Conservation (phyloP, 108 stramenopile genomes). For the Cylindrotheca fusiformis region DNA sequence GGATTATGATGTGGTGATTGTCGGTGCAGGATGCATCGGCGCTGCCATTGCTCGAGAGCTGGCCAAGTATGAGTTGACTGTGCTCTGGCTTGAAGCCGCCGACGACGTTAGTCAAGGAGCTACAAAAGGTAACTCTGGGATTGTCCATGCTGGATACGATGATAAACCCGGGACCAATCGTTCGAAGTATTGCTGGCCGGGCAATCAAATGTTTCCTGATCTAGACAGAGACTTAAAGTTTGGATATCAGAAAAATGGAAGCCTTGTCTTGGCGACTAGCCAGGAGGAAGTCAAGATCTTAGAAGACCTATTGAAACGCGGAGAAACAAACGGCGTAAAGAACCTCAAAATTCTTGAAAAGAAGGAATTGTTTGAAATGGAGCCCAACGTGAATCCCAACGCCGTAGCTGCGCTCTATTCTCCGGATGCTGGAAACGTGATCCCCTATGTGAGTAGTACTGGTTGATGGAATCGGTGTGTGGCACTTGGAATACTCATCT, state of each 20-base stretch:
- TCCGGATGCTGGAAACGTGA: slow-evolving; percentile 83
- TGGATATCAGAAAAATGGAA: slow-evolving; percentile 82
- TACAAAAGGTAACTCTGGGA: slow-evolving; percentile 73
- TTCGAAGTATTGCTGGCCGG: slow-evolving; percentile 76
- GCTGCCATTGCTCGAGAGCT: slow-evolving; percentile 81
- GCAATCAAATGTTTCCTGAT: slow-evolving; percentile 84
- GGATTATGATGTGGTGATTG: slow-evolving; percentile 58
- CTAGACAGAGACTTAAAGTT: slow-evolving; percentile 75
- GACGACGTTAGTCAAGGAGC: slow-evolving; percentile 71
- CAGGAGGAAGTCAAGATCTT: slow-evolving; percentile 55
- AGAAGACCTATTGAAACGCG: slow-evolving; percentile 62
- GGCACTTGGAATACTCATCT: not conserved
- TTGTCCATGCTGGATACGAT: slow-evolving; percentile 87
- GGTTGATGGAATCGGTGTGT: not conserved
- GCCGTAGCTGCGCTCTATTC: slow-evolving; percentile 70
- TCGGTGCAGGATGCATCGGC: slow-evolving; percentile 79
- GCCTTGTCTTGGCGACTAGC: slow-evolving; percentile 67
- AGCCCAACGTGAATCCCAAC: slow-evolving; percentile 57
- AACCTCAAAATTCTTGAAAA: slow-evolving; percentile 59
- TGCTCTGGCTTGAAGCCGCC: slow-evolving; percentile 67
- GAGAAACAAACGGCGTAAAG: slow-evolving; percentile 72
- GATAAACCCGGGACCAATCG: slow-evolving; percentile 70
- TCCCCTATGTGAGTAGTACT: slow-evolving; percentile 56
- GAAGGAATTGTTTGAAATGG: slow-evolving; percentile 59
- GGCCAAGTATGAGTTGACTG: slow-evolving; percentile 40